Percentiles rank a stretch among this genome's conserved stretches.
Conservation (phyloP, 2,329 filamentous ascomycete genomes). For the Phialophora macrospora region DNA sequence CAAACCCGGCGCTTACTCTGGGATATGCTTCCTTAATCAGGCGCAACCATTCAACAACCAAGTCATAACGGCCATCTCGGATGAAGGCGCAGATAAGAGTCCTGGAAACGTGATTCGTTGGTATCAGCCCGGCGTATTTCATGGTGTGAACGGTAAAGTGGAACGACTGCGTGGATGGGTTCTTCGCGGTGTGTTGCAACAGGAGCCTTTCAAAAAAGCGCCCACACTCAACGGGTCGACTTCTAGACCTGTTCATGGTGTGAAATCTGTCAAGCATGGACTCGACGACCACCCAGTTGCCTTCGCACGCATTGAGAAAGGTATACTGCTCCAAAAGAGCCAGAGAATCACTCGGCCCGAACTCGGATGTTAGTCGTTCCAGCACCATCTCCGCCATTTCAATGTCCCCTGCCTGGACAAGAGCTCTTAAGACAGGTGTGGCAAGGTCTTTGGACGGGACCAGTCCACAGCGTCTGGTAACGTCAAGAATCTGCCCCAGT, state of each 20-base stretch:
- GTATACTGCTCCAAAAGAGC: slow-evolving; percentile 48
- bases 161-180: slow-evolving; percentile 23
- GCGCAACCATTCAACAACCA: slow-evolving; percentile 30
- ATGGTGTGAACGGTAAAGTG: slow-evolving; percentile 31
- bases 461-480: slow-evolving; percentile 16
- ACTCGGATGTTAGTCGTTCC: slow-evolving; percentile 44
- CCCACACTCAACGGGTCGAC: slow-evolving; percentile 29
- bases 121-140: slow-evolving; percentile 31
- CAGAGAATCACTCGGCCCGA: slow-evolving; percentile 42
- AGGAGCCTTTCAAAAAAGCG: slow-evolving; percentile 30
- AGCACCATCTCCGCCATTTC: slow-evolving; percentile 45
- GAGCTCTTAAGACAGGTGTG: slow-evolving; percentile 48
- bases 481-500: slow-evolving; percentile 39
- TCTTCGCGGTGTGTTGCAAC: slow-evolving; percentile 16
- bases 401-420: slow-evolving; percentile 46
- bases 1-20: slow-evolving; percentile 22
- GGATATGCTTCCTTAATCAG: slow-evolving; percentile 29
- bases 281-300: slow-evolving; percentile 50
- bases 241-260: slow-evolving; percentile 42
- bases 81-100: slow-evolving; percentile 31
- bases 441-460: slow-evolving; percentile 47
- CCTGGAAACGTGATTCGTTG: slow-evolving; percentile 26
- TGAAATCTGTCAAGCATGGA: slow-evolving; percentile 48
- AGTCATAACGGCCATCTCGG: slow-evolving; percentile 29
- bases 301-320: slow-evolving; percentile 45